Percentiles rank a stretch among this genome's conserved stretches.
Conservation (phyloP, 345 rosid genomes). For the Gossypium longicalyx region DNA sequence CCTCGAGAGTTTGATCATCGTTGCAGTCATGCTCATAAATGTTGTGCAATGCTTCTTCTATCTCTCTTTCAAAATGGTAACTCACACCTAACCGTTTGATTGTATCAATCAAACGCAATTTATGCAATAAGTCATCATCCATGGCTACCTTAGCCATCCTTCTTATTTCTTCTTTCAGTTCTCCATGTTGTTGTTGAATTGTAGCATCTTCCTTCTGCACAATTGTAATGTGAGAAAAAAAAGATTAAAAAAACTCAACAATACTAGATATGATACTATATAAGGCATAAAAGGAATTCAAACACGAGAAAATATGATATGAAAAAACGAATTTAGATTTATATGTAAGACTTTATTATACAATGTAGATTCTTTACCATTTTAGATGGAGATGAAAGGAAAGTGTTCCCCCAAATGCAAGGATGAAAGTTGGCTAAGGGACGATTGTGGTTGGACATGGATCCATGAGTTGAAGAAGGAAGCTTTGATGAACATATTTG, state of each 20-base stretch:
- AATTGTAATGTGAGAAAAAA: too few species aligned
- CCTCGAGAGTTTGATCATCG: background rate
- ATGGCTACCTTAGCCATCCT: background rate
- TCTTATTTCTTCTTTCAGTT: slow-evolving; percentile 18
- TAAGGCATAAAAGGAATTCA: too few species aligned
- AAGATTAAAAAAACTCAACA: too few species aligned
- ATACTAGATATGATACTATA: too few species aligned
- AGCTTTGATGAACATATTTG: background rate
- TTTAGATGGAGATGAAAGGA: background rate
- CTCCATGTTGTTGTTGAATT: background rate
- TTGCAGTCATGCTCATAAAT: background rate
- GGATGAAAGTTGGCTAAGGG: background rate
- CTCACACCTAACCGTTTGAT: slow-evolving; percentile 18
- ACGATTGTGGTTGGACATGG: background rate
- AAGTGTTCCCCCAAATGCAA: background rate
- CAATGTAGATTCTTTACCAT: background rate
- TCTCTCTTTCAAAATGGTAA: too few species aligned
- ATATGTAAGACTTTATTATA: too few species aligned
- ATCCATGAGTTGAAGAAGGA: background rate
- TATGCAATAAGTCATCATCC: background rate
- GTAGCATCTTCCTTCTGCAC: slow-evolving; percentile 4
- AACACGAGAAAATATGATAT: too few species aligned
- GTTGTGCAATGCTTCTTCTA: background rate
- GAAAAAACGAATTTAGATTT: too few species aligned
- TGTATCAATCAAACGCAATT: slow-evolving; percentile 26